A percentile compares a stretch with the other conserved stretches of the same genome.
Conservation (phyloP, 306 rosid genomes). For the Trichosanthes truncata region DNA sequence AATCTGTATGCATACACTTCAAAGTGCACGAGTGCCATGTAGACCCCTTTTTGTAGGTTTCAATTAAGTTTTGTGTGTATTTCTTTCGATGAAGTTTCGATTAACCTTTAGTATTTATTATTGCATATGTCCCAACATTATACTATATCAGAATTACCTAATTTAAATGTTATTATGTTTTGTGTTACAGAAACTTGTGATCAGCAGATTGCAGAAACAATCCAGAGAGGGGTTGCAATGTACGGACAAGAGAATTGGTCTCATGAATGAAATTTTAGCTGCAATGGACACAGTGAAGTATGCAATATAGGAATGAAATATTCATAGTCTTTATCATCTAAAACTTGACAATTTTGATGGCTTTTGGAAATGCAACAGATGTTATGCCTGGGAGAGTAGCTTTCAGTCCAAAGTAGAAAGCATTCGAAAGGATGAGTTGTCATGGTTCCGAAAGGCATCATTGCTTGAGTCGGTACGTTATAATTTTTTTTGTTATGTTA, state of each 20-base stretch:
- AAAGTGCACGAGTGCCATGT: too few species aligned
- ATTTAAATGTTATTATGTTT: not conserved
- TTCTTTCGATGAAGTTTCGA: too few species aligned
- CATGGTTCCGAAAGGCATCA: conserved; percentile 77
- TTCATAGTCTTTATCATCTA: not conserved
- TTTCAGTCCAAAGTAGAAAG: conserved; percentile 63
- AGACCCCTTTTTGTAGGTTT: too few species aligned
- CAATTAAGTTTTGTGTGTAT: too few species aligned
- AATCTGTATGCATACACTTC: too few species aligned
- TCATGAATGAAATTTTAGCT: conserved; percentile 93
- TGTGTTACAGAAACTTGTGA: conserved; percentile 56
- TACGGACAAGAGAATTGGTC: conserved; percentile 94
- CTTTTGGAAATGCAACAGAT: conserved; percentile 39
- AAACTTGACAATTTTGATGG: conserved; percentile 2
- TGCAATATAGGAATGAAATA: conserved; percentile 11
- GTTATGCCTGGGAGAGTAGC: conserved; percentile 98
- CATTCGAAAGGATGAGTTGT: conserved; percentile 66
- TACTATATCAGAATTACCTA: not conserved
- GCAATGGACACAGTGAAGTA: conserved; percentile 99
- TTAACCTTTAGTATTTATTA: too few species aligned
- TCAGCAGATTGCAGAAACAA: conserved; percentile 74
- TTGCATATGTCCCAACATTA: too few species aligned
- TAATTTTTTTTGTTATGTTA: not conserved
- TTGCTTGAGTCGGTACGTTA: conserved; percentile 74
- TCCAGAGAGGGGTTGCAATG: conserved; percentile 85